These are phyloP conservation scores for Parafenestella ontariensis DNA, from an alignment of 2,329 filamentous ascomycete genomes.

Conservation along the genomic window DNA sequence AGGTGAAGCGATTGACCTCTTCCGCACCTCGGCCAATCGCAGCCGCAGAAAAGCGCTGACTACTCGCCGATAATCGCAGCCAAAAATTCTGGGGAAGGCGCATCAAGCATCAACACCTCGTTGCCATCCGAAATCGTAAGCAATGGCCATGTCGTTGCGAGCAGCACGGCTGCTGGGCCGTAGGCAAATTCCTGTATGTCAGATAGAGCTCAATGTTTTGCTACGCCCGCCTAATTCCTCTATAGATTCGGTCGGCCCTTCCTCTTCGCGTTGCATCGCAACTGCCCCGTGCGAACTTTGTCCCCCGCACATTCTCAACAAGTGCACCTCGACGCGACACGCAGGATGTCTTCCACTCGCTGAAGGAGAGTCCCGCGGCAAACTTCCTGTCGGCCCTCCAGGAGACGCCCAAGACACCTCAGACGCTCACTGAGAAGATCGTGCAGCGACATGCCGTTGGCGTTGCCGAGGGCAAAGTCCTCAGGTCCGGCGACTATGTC, in stretches of 20 bases:
- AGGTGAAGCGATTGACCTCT: slow-evolving; percentile 30
- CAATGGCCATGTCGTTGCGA: slow-evolving; percentile 49
- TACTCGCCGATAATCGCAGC: slow-evolving; percentile 33
- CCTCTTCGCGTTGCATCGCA: slow-evolving; percentile 35
- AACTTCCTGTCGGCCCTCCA: slow-evolving; percentile 77
- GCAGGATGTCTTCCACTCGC: slow-evolving; percentile 63
- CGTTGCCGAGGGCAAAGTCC: slow-evolving; percentile 74
- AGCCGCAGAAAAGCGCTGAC: slow-evolving; percentile 37
- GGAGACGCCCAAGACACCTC: slow-evolving; percentile 59
- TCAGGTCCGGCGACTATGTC: slow-evolving; percentile 84
- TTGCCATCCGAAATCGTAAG: slow-evolving; percentile 14
- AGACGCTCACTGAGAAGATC: slow-evolving; percentile 93
- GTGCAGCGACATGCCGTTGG: slow-evolving; percentile 83
- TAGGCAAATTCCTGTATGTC: slow-evolving; percentile 39
- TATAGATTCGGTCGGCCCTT: slow-evolving; percentile 34
- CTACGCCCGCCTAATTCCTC: slow-evolving; percentile 19
- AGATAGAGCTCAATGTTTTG: neutral
- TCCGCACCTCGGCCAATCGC: slow-evolving; percentile 33
- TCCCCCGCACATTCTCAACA: slow-evolving; percentile 37
- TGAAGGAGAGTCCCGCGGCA: slow-evolving; percentile 65
- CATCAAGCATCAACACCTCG: slow-evolving; percentile 27
- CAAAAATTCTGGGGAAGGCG: slow-evolving; percentile 27
- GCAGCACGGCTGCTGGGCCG: slow-evolving; percentile 42
- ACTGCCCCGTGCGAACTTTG: slow-evolving; percentile 27
- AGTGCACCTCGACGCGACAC: slow-evolving; percentile 28